phyloP scores from a whole-genome alignment of 225 moss, liverwort and hornwort genomes.

The Rhytidiadelphus loreus region DNA sequence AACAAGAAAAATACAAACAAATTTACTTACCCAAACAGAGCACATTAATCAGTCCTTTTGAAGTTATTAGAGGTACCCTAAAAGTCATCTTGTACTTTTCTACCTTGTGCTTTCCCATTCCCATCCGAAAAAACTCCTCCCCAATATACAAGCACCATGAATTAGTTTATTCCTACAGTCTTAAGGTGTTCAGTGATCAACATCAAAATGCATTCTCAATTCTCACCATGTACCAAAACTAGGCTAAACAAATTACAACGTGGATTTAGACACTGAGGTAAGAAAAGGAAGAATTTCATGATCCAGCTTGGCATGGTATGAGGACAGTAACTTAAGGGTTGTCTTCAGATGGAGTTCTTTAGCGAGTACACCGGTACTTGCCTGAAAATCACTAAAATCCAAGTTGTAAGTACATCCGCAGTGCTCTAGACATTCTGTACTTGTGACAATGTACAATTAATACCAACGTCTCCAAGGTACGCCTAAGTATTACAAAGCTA shows the following conservation, averaged over 20 bases:
- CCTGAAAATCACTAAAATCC: neutral
- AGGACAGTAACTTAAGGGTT: too few relatives aligned
- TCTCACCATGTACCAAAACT: neutral
- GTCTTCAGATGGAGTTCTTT: neutral
- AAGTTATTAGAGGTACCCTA: neutral
- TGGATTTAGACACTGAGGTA: neutral
- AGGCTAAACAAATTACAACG: too few relatives aligned
- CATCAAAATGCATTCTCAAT: neutral
- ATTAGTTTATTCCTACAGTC: too few relatives aligned
- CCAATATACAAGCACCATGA: neutral
- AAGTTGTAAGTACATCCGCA: neutral
- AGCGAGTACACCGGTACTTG: neutral
- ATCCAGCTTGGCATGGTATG: too few relatives aligned
- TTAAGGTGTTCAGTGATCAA: neutral
- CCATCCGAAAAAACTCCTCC: neutral
- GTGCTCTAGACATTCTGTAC: neutral
- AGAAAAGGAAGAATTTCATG: neutral
- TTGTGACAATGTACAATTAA: neutral
- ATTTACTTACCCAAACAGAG: neutral
- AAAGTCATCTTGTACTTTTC: neutral
- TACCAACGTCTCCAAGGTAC: neutral
- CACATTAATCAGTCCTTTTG: neutral
- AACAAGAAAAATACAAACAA: neutral
- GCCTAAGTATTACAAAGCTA: neutral
- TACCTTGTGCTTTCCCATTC: neutral